These are phyloP conservation scores for Phyllosticta citribraziliensis DNA, from an alignment of 2,329 filamentous ascomycete genomes.

Conservation along the genomic window DNA sequence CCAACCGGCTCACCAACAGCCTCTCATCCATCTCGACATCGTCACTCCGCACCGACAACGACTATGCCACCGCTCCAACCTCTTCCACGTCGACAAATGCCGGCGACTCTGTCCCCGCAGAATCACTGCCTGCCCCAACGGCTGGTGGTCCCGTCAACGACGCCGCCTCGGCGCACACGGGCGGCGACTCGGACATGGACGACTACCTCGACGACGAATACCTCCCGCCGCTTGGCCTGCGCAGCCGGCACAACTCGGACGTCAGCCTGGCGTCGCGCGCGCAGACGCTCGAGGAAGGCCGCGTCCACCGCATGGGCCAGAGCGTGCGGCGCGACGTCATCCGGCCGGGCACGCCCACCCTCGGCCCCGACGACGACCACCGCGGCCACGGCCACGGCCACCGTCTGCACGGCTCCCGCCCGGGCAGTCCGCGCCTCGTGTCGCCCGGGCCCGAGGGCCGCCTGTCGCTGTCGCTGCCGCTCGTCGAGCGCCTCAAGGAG, in stretches of 20 bases:
- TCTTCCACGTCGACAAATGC: slow-evolving; percentile 13
- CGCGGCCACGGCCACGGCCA: background rate
- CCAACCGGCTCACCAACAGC: slow-evolving; percentile 21
- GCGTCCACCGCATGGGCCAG: slow-evolving; percentile 59
- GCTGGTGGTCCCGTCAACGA: slow-evolving; percentile 7
- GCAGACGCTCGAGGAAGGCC: slow-evolving; percentile 59
- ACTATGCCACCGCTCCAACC: slow-evolving; percentile 17
- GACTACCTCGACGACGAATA: slow-evolving; percentile 18
- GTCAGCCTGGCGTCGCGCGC: slow-evolving; percentile 58
- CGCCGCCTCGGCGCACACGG: background rate
- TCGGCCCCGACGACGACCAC: background rate
- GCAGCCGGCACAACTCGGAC: slow-evolving; percentile 53
- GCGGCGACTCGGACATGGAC: slow-evolving; percentile 32
- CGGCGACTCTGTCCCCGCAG: background rate
- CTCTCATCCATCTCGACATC: slow-evolving; percentile 19
- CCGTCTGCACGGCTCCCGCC: slow-evolving; percentile 13
- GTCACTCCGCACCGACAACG: slow-evolving; percentile 17
- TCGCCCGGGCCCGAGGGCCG: slow-evolving; percentile 22
- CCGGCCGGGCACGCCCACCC: slow-evolving; percentile 22
- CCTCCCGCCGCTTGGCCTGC: slow-evolving; percentile 30
- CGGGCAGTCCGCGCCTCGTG: slow-evolving; percentile 12
- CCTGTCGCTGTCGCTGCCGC: slow-evolving; percentile 25
- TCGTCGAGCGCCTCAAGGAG: background rate
- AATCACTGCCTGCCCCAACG: background rate
- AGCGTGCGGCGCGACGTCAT: slow-evolving; percentile 55